Percentiles rank a stretch among this genome's conserved stretches.
phyloP scores from a whole-genome alignment of 257 asterid genomes.

The Dorcoceras hygrometricum region DNA sequence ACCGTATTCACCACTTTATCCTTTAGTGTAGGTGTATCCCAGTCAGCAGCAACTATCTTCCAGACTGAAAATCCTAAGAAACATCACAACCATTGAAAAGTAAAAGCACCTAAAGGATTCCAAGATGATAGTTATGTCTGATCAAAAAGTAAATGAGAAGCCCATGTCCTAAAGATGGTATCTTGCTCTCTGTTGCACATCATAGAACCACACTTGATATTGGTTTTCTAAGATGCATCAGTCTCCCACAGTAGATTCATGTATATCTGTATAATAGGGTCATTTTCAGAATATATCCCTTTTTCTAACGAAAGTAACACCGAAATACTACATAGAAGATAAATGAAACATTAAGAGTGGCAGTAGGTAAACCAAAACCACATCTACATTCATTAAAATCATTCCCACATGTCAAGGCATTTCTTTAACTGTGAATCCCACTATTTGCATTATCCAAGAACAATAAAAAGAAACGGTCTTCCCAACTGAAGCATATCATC shows the following conservation, averaged over 20 bases:
- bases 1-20: slow-evolving; percentile 4
- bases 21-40: slow-evolving; percentile 9
- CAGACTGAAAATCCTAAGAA: background rate
- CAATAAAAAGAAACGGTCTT: background rate
- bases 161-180: slow-evolving; percentile 7
- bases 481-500: background rate
- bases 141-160: no score
- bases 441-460: background rate
- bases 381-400: background rate
- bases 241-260: slow-evolving; percentile 21
- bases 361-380: background rate
- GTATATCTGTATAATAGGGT: slow-evolving; percentile 23
- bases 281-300: slow-evolving; percentile 23
- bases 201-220: slow-evolving; percentile 19
- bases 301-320: background rate
- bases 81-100: slow-evolving; percentile 2
- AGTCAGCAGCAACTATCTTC: background rate
- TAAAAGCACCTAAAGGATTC: slow-evolving; percentile 17
- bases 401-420: background rate
- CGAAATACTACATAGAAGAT: background rate
- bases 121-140: slow-evolving; percentile 6
- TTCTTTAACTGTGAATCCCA: background rate
- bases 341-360: background rate
- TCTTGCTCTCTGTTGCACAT: slow-evolving; percentile 4
- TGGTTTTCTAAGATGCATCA: slow-evolving; percentile 14